A percentile compares a stretch with the other conserved stretches of the same genome.
Evolutionary conservation across 2,329 filamentous ascomycete species (phyloP).

Genomic region (Sclerotinia trifoliorum): DNA sequence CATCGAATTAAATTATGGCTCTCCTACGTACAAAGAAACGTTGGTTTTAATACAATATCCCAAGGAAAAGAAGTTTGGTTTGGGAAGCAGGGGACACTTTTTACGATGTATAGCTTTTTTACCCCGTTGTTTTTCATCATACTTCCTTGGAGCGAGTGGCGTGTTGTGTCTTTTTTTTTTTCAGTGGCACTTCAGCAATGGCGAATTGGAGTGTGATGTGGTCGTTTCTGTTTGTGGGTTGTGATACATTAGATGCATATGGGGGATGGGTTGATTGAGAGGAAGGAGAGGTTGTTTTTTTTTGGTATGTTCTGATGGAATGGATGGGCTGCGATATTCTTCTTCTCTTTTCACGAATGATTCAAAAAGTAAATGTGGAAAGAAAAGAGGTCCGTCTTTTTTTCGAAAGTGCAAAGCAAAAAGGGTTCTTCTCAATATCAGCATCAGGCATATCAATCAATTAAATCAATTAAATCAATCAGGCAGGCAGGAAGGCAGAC

Average conservation of each 20-base stretch:
- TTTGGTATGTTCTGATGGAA: conserved; percentile 8
- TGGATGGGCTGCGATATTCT: background rate
- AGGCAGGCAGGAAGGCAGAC: background rate
- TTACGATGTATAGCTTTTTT: conserved; percentile 38
- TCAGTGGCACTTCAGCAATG: conserved; percentile 30
- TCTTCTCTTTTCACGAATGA: conserved; percentile 34
- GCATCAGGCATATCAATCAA: conserved; percentile 7
- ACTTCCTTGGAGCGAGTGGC: conserved; percentile 21
- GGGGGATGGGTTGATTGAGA: background rate
- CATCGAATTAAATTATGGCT: conserved; percentile 23
- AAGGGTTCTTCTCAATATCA: background rate
- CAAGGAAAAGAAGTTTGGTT: conserved; percentile 6
- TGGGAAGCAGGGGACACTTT: conserved; percentile 24
- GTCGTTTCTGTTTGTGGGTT: conserved; percentile 6
- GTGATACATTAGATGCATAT: conserved; percentile 14
- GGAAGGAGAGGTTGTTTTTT: conserved; percentile 1
- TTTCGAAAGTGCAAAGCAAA: conserved; percentile 3
- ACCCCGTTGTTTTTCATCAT: conserved; percentile 25
- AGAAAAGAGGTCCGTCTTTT: conserved; percentile 8
- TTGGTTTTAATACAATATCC: conserved; percentile 32
- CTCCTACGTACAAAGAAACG: conserved; percentile 30
- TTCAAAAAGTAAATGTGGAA: conserved; percentile 30
- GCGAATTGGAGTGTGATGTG: conserved; percentile 34
- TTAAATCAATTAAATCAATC: conserved; percentile 1
- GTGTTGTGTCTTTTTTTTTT: conserved; percentile 13